Evolutionary conservation across 73 alveolate genomes (phyloP).

Genomic region (Paramecium sexaurelia): DNA sequence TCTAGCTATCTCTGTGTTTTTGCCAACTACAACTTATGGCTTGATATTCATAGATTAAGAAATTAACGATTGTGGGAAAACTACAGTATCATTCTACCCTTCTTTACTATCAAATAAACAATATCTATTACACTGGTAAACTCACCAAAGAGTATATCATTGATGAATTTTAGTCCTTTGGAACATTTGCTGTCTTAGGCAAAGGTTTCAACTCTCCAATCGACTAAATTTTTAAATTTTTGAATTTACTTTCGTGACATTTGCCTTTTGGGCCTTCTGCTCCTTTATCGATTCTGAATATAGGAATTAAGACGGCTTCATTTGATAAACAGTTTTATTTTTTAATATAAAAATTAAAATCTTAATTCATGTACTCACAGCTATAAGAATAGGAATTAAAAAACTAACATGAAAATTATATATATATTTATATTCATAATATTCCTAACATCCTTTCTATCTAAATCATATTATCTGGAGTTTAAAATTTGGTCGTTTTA

Average conservation of each 20-base stretch:
- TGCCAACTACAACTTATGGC: conserved; percentile 15
- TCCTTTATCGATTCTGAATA: conserved; percentile 13
- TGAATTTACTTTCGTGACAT: not conserved
- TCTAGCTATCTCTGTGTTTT: conserved; percentile 49
- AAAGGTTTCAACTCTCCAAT: conserved; percentile 29
- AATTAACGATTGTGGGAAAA: conserved; percentile 40
- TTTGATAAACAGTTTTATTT: conserved; percentile 24
- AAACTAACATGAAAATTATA: no score
- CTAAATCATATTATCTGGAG: no score
- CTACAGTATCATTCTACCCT: conserved; percentile 16
- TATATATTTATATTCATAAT: not conserved
- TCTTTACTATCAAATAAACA: conserved; percentile 14
- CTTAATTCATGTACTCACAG: not conserved
- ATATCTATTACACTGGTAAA: conserved; percentile 5
- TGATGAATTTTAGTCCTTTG: not conserved
- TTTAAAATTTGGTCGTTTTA: no score
- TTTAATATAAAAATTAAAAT: conserved; percentile 10
- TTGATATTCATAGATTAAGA: not conserved
- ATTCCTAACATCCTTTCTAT: no score
- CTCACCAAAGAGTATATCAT: not conserved
- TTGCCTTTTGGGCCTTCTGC: not conserved
- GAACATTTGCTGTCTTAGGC: conserved; percentile 6
- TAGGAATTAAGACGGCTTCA: conserved; percentile 27
- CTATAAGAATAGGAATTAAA: not conserved
- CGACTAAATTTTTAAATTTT: not conserved